phyloP scores from a whole-genome alignment of 495 filamentous ascomycete genomes.

The Podospora conica region DNA sequence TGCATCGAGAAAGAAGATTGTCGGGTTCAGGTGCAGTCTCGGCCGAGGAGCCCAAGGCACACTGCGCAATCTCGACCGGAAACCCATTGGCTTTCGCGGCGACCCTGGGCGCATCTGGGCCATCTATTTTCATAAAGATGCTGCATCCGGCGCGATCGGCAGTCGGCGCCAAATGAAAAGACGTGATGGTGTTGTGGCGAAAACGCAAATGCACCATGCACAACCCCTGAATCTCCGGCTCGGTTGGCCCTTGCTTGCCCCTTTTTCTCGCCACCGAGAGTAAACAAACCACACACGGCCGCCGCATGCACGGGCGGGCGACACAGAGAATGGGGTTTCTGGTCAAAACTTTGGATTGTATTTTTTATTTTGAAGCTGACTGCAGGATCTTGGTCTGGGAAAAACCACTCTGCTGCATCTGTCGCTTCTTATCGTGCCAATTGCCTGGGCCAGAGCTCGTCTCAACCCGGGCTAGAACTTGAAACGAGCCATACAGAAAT shows the following conservation, averaged over 20 bases:
- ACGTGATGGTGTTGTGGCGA: constrained; percentile 6
- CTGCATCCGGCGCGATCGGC: neutral
- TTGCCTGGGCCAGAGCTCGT: neutral
- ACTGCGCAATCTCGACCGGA: neutral
- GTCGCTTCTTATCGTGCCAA: neutral
- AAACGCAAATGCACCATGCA: neutral
- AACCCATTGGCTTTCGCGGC: neutral
- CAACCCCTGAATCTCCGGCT: neutral
- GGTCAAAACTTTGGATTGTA: neutral
- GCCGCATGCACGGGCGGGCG: neutral
- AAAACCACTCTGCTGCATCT: neutral
- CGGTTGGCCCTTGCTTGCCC: constrained; percentile 6
- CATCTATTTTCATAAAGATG: neutral
- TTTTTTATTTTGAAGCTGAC: neutral
- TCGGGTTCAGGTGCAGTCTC: neutral
- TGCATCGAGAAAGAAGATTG: neutral
- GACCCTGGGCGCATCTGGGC: neutral
- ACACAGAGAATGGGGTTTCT: neutral
- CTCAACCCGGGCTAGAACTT: neutral
- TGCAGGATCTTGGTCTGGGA: neutral
- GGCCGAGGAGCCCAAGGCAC: neutral
- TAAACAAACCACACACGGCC: constrained; percentile 9
- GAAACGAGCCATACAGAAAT: neutral
- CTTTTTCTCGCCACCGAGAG: constrained; percentile 7
- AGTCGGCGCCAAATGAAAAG: neutral